Evolutionary conservation across 768 basidiomycete species (phyloP).

Genomic region (Boletus vinaceobasis): DNA sequence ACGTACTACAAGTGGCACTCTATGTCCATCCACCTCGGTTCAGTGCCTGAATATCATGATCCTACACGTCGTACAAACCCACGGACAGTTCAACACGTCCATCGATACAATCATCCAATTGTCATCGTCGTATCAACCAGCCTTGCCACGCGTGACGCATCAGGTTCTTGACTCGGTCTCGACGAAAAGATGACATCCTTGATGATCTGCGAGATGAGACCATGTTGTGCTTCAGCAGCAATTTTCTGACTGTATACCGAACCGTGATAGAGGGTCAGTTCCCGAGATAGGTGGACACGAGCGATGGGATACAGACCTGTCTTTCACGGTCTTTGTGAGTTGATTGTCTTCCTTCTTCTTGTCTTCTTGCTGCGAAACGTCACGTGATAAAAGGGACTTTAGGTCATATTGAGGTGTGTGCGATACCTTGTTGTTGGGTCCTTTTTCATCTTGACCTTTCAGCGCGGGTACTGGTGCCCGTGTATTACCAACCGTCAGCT

Average conservation of each 20-base stretch:
- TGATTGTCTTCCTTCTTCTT: slow-evolving; percentile 89
- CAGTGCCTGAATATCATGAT: not conserved
- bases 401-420: not conserved
- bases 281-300: not conserved
- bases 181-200: slow-evolving; percentile 88
- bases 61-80: not conserved
- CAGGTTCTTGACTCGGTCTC: slow-evolving; percentile 32
- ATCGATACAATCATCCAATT: slow-evolving; percentile 17
- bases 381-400: not conserved
- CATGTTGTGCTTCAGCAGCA: slow-evolving; percentile 88
- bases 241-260: slow-evolving; percentile 67
- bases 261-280: not conserved
- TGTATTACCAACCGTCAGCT: slow-evolving; percentile 52
- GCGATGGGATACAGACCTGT: slow-evolving; percentile 54
- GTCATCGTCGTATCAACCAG: slow-evolving; percentile 39
- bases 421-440: slow-evolving; percentile 39
- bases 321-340: slow-evolving; percentile 84
- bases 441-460: slow-evolving; percentile 50
- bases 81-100: not conserved
- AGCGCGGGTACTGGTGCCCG: slow-evolving; percentile 52
- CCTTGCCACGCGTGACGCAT: slow-evolving; percentile 26
- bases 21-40: not conserved
- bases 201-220: slow-evolving; percentile 87
- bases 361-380: slow-evolving; percentile 43
- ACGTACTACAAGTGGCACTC: not conserved